Base-by-base conservation (phyloP, 306 rosid genomes). In the Quercus rubra region DNA sequence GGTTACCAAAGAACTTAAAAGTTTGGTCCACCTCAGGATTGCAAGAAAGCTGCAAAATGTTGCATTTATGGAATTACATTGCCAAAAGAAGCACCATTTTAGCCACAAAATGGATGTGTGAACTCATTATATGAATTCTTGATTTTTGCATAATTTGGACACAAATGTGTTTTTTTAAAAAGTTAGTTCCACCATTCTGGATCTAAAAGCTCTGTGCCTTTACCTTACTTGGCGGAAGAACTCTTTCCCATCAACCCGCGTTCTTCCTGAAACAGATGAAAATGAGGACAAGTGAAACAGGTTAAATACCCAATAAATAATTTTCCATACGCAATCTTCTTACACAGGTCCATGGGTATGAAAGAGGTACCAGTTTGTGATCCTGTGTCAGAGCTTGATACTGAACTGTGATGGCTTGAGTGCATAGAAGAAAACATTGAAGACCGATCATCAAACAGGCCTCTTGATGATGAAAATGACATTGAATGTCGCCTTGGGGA, bases 191-290 rank as follows among this genome's bases (percentile, higher is more conserved):
- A 23, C 31, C 41, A 62, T 56, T 68, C 31, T 80, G 23, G 11
- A n/a, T 68, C 74, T 61, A 43, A 25, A 55, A 79, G 80, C 57
- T 78, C 13, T 41, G 55, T 13, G 76, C 70, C 1, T 76, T 81
- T 81, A 95, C 99, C 99, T 95, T 85, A 93, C 99, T 87, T 95
- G 98, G 86, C 96, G 98, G 83, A 93, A 95, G 82, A 91, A 95
- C 81, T 93, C 98, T 81, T 95, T 95, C 63, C 98, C 99, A 71
- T 93, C 98, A 70, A 95, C 96, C 49, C 97, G 85, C 13, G 97
- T 93, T 83, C 98, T 85, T 70, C 87, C 99, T 93, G 77, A 77
- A 79, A 77, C 55, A 80, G 18, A 79, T 23, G 3, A 62, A 75
- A 78, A 61, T 72, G 68, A 46, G 17, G 54, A 73, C 54, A 63